Evolutionary conservation across 2,329 filamentous ascomycete species (phyloP).

Genomic region (Diplodia scrobiculata): DNA sequence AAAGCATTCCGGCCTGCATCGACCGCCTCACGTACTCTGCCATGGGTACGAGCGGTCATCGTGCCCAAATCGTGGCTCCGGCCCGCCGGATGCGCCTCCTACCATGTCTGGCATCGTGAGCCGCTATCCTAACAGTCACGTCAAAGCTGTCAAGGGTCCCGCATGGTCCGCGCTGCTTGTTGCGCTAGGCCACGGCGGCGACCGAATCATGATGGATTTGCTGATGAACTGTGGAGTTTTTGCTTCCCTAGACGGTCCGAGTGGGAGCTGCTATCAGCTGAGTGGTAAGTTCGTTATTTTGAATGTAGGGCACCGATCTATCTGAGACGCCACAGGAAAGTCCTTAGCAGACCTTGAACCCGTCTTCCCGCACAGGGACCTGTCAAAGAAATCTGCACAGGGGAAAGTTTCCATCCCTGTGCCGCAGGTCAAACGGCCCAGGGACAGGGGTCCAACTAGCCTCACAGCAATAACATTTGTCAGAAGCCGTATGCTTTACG

Average conservation of each 20-base stretch:
- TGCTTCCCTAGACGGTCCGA: conserved; percentile 59
- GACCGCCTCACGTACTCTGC: conserved; percentile 75
- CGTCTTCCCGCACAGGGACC: conserved; percentile 6
- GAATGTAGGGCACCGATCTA: neutral
- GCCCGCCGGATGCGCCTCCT: conserved; percentile 42
- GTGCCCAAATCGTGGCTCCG: conserved; percentile 36
- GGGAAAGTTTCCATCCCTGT: conserved; percentile 11
- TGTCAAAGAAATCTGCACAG: conserved; percentile 22
- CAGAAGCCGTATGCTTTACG: conserved; percentile 84
- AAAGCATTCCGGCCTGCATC: conserved; percentile 52
- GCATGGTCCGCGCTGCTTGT: conserved; percentile 76
- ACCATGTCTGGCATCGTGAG: conserved; percentile 68
- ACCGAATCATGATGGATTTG: conserved; percentile 74
- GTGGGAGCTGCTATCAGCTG: conserved; percentile 73
- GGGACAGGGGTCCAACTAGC: conserved; percentile 6
- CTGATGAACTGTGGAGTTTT: conserved; percentile 80
- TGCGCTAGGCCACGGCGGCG: conserved; percentile 73
- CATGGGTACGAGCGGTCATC: conserved; percentile 71
- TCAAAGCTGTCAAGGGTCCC: conserved; percentile 65
- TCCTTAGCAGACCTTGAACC: conserved; percentile 23
- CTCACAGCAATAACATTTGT: conserved; percentile 65
- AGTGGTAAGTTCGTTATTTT: conserved; percentile 60
- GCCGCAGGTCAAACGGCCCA: conserved; percentile 42
- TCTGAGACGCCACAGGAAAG: conserved; percentile 28
- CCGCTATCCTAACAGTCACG: conserved; percentile 69